Conservation (phyloP, 345 rosid species). For the Eucalyptus globulus region DNA sequence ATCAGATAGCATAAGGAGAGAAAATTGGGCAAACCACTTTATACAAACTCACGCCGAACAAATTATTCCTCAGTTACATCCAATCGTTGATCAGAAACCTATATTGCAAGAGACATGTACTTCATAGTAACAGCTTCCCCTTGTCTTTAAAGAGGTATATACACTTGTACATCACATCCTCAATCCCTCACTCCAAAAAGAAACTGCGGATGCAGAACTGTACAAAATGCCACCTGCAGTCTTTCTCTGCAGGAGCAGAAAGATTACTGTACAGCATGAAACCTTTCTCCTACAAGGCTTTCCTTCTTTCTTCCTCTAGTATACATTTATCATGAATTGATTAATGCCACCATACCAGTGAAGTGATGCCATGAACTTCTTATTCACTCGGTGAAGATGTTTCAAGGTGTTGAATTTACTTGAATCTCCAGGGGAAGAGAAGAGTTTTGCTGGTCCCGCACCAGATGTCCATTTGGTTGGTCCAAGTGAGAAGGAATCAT, state of each 20-base stretch:
- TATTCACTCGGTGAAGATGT: conserved; percentile 22
- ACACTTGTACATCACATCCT: conserved; percentile 1
- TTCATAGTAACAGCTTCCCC: background rate
- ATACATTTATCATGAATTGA: background rate
- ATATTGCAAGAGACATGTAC: background rate
- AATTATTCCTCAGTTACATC: background rate
- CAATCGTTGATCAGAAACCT: background rate
- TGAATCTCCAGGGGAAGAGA: conserved; percentile 32
- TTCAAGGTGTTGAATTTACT: conserved; percentile 58
- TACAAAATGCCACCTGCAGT: conserved; percentile 8
- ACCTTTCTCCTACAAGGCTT: background rate
- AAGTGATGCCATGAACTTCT: background rate
- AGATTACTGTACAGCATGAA: background rate
- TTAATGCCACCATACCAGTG: background rate
- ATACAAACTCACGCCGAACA: background rate
- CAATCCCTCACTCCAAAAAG: background rate
- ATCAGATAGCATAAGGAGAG: background rate
- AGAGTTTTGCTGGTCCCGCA: conserved; percentile 19
- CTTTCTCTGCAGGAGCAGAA: background rate
- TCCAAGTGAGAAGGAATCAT: conserved; percentile 39
- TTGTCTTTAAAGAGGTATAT: background rate
- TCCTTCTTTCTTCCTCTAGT: background rate
- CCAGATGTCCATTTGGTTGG: conserved; percentile 36
- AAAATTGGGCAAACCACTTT: background rate
- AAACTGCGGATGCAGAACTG: conserved; percentile 6